phyloP scores from a whole-genome alignment of 2,329 filamentous ascomycete genomes.

The Neonectria coccinea region DNA sequence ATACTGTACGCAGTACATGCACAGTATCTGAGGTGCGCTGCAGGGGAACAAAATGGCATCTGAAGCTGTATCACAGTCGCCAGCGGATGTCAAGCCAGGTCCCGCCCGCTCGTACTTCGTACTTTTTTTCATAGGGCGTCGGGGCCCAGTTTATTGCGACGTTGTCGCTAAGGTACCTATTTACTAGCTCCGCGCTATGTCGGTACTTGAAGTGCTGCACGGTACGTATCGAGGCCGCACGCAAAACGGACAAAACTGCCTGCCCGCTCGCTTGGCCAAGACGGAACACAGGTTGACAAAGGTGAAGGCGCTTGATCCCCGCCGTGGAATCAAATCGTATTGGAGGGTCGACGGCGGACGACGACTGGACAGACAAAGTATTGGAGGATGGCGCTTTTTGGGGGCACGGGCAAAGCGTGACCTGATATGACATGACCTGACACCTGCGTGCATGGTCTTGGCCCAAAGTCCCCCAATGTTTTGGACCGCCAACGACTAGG shows the following conservation, averaged over 20 bases:
- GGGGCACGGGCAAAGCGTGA: constrained; percentile 39
- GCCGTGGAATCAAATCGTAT: constrained; percentile 21
- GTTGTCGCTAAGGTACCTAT: constrained; percentile 36
- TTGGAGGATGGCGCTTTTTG: constrained; percentile 38
- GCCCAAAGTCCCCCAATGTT: constrained; percentile 4
- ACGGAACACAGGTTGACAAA: constrained; percentile 16
- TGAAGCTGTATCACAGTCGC: background rate
- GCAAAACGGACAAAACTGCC: constrained; percentile 2
- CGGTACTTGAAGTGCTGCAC: constrained; percentile 25
- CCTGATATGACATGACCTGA: constrained; percentile 47
- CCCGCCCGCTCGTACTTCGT: too few species aligned
- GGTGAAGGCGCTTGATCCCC: constrained; percentile 25
- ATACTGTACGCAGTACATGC: constrained; percentile 7
- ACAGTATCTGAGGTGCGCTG: constrained; percentile 12
- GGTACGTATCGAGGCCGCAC: constrained; percentile 2
- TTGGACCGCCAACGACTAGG: background rate
- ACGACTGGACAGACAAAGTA: constrained; percentile 36
- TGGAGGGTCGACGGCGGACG: constrained; percentile 41
- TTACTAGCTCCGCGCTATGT: constrained; percentile 32
- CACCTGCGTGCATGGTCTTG: constrained; percentile 37
- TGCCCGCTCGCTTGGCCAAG: constrained; percentile 13
- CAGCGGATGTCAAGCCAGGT: background rate
- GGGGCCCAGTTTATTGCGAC: constrained; percentile 41
- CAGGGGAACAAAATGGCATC: constrained; percentile 5
- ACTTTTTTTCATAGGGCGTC: constrained; percentile 5